A percentile compares a stretch with the other conserved stretches of the same genome.
phyloP scores from a whole-genome alignment of 495 filamentous ascomycete species.

The Penicillium simplicissimum region DNA sequence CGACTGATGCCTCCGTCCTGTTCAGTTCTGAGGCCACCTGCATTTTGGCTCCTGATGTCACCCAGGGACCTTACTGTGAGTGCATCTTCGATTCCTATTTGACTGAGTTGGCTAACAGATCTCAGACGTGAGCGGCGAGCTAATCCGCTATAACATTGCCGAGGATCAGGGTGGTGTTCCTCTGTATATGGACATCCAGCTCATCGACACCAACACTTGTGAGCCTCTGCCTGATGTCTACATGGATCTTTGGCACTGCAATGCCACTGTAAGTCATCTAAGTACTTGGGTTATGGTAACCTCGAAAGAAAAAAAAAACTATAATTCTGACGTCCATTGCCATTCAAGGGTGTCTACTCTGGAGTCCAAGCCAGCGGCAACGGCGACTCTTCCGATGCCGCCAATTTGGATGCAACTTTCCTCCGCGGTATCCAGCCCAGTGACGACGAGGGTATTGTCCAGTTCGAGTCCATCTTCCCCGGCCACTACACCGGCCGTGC shows the following conservation, averaged over 20 bases:
- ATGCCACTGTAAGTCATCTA: conserved; percentile 34
- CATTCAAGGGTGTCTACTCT: conserved; percentile 54
- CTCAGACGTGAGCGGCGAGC: conserved; percentile 47
- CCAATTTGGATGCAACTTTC: conserved; percentile 48
- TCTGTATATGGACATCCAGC: conserved; percentile 59
- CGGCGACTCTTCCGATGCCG: conserved; percentile 40
- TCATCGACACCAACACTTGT: conserved; percentile 61
- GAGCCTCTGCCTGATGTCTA: conserved; percentile 54
- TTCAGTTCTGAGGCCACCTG: conserved; percentile 57
- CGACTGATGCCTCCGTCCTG: conserved; percentile 49
- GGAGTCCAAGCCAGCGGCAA: conserved; percentile 54
- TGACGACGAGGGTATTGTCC: conserved; percentile 49
- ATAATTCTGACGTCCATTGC: background rate
- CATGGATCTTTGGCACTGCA: conserved; percentile 63
- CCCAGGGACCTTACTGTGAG: conserved; percentile 58
- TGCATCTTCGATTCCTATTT: background rate
- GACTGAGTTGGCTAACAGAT: background rate
- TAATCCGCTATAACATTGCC: conserved; percentile 56
- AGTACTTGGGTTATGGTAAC: conserved; percentile 10
- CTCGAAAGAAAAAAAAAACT: background rate
- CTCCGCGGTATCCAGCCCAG: conserved; percentile 54
- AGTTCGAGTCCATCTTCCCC: conserved; percentile 54
- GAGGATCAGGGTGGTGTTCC: conserved; percentile 57
- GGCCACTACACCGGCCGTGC: conserved; percentile 53
- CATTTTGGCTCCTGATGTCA: conserved; percentile 56